Evolutionary conservation across 192 early-diverging fungal genomes (phyloP), one percentile per base, ranked within the genome.

Genomic region (Backusella morwellensis): DNA sequence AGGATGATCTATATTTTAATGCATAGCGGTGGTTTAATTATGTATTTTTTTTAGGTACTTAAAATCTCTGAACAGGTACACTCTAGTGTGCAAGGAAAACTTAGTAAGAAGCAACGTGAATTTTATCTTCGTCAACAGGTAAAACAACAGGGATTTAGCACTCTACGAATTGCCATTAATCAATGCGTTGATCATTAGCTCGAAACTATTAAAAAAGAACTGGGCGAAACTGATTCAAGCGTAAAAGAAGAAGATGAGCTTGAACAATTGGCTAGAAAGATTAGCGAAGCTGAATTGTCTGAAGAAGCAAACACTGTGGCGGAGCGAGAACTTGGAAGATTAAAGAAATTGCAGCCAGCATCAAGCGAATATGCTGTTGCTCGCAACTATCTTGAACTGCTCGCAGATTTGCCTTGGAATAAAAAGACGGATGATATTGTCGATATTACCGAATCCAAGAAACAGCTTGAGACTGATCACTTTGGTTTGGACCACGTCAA

Each of bases 291-390:
- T 14, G 87, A 87, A 34, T 78, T 95, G 12, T 86, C 93, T 3
- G 87, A 89, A 23, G 90, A 93, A 67, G 89, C 88, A 15, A 79
- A 83, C 35, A 91, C 88, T 73, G 86, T 84, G 0, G 89, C 89
- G 1, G 78, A 87, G 36, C 80, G 89, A 35, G 94, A 96, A 68
- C 66, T 96, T 32, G 87, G 88, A 66, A 86, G 93, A 26, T 68
- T 95, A 29, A 91, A 87, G 73, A 82, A 89, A 42, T 88, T 96
- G 85, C 89, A 92, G 63, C 89, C 93, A 8, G 82, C 86, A 12
- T 91, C 93, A 77, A 90, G 92, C 6, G 94, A 96, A 83, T 93
- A 92, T 81, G 88, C 91, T 72, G 91, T 95, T 7, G 86, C 92
- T 32, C 86, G 93, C 11, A 94, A 85, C 54, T 95, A 96, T 76